A percentile compares a stretch with the other conserved stretches of the same genome.
Evolutionary conservation across 225 moss, liverwort and hornwort species (phyloP).

Genomic region (Physcomitrellopsis africana): DNA sequence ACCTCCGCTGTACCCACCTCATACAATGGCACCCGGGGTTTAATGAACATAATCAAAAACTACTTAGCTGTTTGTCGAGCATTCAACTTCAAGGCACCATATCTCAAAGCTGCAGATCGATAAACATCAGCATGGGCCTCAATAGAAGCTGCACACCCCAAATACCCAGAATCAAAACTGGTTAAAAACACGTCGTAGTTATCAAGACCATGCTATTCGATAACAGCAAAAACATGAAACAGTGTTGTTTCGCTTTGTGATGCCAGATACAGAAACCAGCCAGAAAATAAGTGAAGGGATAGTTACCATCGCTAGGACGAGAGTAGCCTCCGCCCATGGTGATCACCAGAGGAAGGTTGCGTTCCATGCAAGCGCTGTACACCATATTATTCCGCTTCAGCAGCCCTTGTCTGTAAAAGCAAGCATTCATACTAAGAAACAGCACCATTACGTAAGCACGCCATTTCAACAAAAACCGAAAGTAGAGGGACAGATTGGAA

Average conservation of each 20-base stretch:
- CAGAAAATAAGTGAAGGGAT: conserved; percentile 4
- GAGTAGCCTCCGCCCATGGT: conserved; percentile 93
- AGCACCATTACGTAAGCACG: not conserved
- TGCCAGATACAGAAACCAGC: not conserved
- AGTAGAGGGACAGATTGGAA: not conserved
- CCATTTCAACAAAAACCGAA: not conserved
- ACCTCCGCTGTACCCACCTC: too few relatives aligned
- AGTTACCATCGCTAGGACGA: conserved; percentile 74
- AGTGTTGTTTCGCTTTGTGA: not conserved
- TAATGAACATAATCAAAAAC: not conserved
- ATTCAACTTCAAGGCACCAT: conserved; percentile 35
- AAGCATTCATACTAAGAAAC: conserved; percentile 7
- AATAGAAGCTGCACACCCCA: conserved; percentile 51
- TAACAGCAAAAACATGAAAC: not conserved
- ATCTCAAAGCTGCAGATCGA: conserved; percentile 66
- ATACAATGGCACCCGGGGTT: too few relatives aligned
- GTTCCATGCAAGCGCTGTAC: conserved; percentile 78
- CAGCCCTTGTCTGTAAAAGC: conserved; percentile 64
- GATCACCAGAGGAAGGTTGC: conserved; percentile 75
- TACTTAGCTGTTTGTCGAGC: conserved; percentile 14
- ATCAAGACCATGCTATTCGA: not conserved
- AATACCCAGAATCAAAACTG: conserved; percentile 24
- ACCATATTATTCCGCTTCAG: conserved; percentile 79
- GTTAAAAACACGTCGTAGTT: not conserved
- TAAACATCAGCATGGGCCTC: conserved; percentile 85